Evolutionary conservation across 257 asterid genomes (phyloP).

Genomic region (Solanum rostratum): DNA sequence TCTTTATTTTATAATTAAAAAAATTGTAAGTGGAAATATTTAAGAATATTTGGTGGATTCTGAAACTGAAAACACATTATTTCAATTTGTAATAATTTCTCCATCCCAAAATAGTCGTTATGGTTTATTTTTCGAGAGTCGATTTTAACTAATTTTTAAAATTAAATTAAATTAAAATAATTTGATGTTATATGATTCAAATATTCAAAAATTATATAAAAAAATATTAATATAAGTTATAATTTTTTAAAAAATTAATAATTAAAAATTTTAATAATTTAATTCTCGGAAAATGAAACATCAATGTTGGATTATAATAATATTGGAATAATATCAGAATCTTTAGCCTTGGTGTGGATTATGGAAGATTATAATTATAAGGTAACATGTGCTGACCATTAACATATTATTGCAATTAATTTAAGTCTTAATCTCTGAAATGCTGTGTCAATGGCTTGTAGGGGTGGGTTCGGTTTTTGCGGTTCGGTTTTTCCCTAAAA

Average conservation of each 20-base stretch:
- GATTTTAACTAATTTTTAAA: not conserved
- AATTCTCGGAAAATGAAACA: not conserved
- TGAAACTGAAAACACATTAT: not conserved
- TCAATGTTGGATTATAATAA: not conserved
- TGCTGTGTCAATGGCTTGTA: not conserved
- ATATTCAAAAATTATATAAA: not conserved
- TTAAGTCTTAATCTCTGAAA: not conserved
- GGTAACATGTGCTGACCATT: conserved; percentile 17
- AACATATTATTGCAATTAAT: conserved; percentile 1
- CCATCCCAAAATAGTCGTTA: not conserved
- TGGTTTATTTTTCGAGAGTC: not conserved
- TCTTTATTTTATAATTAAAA: not conserved
- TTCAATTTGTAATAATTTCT: not conserved
- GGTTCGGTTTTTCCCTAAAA: too few relatives aligned
- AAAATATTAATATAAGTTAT: not conserved
- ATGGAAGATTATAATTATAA: not conserved
- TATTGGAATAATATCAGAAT: not conserved
- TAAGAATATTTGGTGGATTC: conserved; percentile 1
- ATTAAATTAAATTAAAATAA: not conserved
- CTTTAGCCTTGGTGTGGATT: conserved; percentile 1
- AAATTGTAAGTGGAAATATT: not conserved
- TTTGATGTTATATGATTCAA: not conserved
- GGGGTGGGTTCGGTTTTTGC: too few relatives aligned
- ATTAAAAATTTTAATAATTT: not conserved
- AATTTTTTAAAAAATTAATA: not conserved